Evolutionary conservation across 2,329 filamentous ascomycete species (phyloP).

Genomic region (Colletotrichum coccodes): DNA sequence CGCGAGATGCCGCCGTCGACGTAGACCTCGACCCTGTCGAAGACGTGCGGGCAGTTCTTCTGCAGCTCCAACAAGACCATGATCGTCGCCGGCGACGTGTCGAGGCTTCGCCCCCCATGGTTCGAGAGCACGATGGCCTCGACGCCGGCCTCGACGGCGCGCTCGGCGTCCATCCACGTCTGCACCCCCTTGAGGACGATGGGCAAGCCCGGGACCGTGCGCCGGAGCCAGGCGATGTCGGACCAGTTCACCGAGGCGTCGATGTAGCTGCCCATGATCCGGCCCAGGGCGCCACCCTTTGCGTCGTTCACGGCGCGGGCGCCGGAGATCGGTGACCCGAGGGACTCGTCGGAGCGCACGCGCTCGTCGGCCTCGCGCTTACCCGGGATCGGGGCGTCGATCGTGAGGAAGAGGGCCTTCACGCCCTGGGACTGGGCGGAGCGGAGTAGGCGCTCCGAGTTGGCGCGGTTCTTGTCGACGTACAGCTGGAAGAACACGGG

Average conservation of each 20-base stretch:
- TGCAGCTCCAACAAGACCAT: constrained; percentile 72
- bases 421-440: constrained; percentile 57
- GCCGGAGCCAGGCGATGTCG: constrained; percentile 73
- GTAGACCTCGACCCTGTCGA: constrained; percentile 68
- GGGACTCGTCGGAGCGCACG: constrained; percentile 56
- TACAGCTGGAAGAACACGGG: constrained; percentile 70
- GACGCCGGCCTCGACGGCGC: constrained; percentile 67
- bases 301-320: constrained; percentile 59
- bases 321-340: constrained; percentile 60
- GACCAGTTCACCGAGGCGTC: constrained; percentile 70
- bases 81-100: constrained; percentile 63
- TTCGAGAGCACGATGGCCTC: constrained; percentile 78
- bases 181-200: constrained; percentile 79
- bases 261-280: constrained; percentile 67
- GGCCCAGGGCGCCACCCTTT: constrained; percentile 64
- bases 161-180: constrained; percentile 69
- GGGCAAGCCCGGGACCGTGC: constrained; percentile 61
- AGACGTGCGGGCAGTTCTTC: constrained; percentile 68
- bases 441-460: constrained; percentile 60
- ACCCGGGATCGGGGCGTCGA: constrained; percentile 66
- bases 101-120: constrained; percentile 71
- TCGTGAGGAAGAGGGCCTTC: constrained; percentile 66
- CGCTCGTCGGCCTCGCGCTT: constrained; percentile 63
- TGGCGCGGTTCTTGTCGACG: constrained; percentile 64
- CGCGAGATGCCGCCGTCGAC: constrained; percentile 74